Evolutionary conservation across 768 basidiomycete genomes (phyloP), one percentile per base, ranked within the genome.

Genomic region (Serendipita indica): DNA sequence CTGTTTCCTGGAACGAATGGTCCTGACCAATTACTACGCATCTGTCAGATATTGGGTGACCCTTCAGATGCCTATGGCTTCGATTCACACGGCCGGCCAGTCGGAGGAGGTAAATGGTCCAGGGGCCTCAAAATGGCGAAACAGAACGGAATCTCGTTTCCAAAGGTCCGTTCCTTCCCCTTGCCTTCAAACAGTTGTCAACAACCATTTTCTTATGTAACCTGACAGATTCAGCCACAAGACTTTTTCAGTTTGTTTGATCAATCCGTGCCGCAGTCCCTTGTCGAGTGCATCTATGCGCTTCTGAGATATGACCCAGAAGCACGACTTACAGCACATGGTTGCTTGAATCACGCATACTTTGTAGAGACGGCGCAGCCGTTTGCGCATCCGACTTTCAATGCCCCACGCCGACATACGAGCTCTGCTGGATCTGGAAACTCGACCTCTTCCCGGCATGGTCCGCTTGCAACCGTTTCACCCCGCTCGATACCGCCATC

Each of bases 1-100:
- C 73, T 99, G 39, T 99, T 99, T 69, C 96, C 96, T 28, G 96
- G 96, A 18, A 81, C 83, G 57, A 84, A 84, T 67, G 92, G 96
- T 68, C 75, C 88, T 57, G 94, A 98, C 73, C 96, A 99, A 72
- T 82, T 98, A 33, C 82, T 77, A 61, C 77, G 83, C 68, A 96
- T 98, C 61, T 89, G 86, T 64, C 87, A 94, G 62, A 74, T 93
- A n/a, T 77, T 98, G 33, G 96, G 96, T 20, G 90, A 98, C 69
- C 94, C 94, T 27, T 77, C 77, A 54, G 77, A 83, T 60, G 84
- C 85, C 37, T 91, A 97, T 69, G 90, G 90, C 30, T 60, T 75
- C 2, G 91, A 96, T 67, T 70, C 73, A 30, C 75, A 83, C 60
- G 82, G 84, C 10, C 79, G 78, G 67, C 70, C 75, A 2, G 66